phyloP scores from a whole-genome alignment of 768 basidiomycete genomes.

The Calvatia gigantea region DNA sequence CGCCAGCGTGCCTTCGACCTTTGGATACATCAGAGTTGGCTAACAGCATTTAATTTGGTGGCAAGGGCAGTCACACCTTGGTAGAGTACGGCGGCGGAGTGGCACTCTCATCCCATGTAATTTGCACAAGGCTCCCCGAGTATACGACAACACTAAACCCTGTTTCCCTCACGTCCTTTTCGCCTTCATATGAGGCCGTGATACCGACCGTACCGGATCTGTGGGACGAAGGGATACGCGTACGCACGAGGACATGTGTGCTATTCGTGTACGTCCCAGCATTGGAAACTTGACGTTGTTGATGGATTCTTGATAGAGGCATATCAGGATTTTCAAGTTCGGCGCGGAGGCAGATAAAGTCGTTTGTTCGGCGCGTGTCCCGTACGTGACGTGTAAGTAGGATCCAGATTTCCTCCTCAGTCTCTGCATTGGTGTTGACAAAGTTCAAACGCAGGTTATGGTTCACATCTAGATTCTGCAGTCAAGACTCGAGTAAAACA shows the following conservation, averaged over 20 bases:
- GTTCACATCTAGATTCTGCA: constrained; percentile 16
- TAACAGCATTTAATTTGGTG: background rate
- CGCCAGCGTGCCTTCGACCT: constrained; percentile 65
- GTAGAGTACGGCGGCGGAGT: constrained; percentile 34
- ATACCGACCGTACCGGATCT: constrained; percentile 46
- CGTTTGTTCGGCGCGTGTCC: constrained; percentile 53
- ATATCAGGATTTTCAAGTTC: constrained; percentile 42
- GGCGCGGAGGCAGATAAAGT: constrained; percentile 66
- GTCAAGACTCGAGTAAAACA: constrained; percentile 32
- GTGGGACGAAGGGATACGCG: constrained; percentile 30
- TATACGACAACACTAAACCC: constrained; percentile 70
- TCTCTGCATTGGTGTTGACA: constrained; percentile 1
- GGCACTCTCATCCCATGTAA: constrained; percentile 46
- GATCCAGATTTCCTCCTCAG: constrained; percentile 56
- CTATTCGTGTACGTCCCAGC: constrained; percentile 54
- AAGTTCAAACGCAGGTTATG: constrained; percentile 8
- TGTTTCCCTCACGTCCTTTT: constrained; percentile 41
- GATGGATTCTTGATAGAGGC: background rate
- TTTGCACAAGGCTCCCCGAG: constrained; percentile 30
- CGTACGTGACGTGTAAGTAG: constrained; percentile 74
- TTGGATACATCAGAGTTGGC: background rate
- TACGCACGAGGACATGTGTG: constrained; percentile 44
- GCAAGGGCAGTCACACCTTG: constrained; percentile 31
- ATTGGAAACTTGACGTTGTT: background rate
- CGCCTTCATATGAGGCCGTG: constrained; percentile 67